Evolutionary conservation across 2,329 filamentous ascomycete genomes (phyloP), one percentile per base, ranked within the genome.

Genomic region (Fusarium dimerum): DNA sequence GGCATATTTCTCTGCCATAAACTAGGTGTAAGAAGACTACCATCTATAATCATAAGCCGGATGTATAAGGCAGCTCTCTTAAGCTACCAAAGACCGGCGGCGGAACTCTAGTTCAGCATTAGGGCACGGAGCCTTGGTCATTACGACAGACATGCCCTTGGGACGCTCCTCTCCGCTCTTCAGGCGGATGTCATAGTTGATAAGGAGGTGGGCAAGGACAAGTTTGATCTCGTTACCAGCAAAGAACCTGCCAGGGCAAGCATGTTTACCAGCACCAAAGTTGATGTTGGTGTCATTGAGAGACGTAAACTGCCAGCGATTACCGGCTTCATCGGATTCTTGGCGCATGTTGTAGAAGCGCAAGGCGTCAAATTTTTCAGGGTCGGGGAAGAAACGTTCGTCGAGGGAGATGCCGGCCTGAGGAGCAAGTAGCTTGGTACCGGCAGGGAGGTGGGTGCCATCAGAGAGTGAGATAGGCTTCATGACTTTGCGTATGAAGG

Each of bases 191-290:
- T 78, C 75, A 51, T 76, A 78, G 54, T 71, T 67, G 44, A 76
- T 64, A n/a, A 78, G 59, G 38, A 75, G 67, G 52, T 72, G 71
- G 0, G 72, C 69, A 45, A 78, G 55, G 43, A 76, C 63, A 56
- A 77, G 67, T 67, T 79, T 78, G 56, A 78, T 73, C 61, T 74
- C 73, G 56, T 76, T 75, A 26, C 69, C 64, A 13, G 76, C 76
- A 56, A 79, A 78, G 66, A 78, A 79, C 11, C 77, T 69, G 2
- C 77, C 77, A 0, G 77, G 77, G 44, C 77, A 79, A 3, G 77
- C 75, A 54, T 78, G 75, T 55, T 73, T 73, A 38, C 77, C 77
- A 5, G 75, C 73, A 3, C 77, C 77, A 54, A 79, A 79, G 56
- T 77, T 75, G 59, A 76, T 69, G 53, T 76, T 75, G 29, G 68